Percentiles rank a stretch among this genome's conserved stretches.
Conservation (phyloP, 2,329 filamentous ascomycete genomes). For the Fusarium agapanthi region DNA sequence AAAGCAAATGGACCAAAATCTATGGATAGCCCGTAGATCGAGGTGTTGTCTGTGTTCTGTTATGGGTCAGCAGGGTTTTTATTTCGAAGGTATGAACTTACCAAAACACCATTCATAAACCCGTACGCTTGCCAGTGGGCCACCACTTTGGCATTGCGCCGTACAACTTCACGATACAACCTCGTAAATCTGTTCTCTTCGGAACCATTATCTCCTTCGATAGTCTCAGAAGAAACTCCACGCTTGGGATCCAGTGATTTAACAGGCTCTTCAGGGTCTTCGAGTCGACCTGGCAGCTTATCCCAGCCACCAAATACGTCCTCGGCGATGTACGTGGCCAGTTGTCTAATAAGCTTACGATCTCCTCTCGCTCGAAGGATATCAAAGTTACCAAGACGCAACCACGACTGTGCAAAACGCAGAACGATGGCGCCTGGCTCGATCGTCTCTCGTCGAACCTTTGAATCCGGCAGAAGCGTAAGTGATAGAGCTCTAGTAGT, state of each 20-base stretch:
- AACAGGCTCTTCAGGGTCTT: constrained; percentile 59
- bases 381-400: constrained; percentile 95
- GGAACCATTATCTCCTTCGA: constrained; percentile 73
- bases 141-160: constrained; percentile 86
- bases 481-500: constrained; percentile 87
- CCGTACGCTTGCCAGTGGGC: constrained; percentile 97
- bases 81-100: constrained; percentile 28
- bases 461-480: constrained; percentile 75
- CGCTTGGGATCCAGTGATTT: constrained; percentile 55
- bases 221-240: constrained; percentile 62
- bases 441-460: constrained; percentile 78
- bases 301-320: constrained; percentile 91
- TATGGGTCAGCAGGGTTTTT: constrained; percentile 30
- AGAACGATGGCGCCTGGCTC: constrained; percentile 94
- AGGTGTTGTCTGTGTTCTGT: constrained; percentile 94
- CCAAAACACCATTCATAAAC: constrained; percentile 97
- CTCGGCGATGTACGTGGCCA: constrained; percentile 86
- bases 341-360: constrained; percentile 73
- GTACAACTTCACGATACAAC: constrained; percentile 86
- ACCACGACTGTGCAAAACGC: constrained; percentile 90
- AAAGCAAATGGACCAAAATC: constrained; percentile 98
- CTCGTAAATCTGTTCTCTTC: constrained; percentile 88
- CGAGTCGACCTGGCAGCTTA: constrained; percentile 71
- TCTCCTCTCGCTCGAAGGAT: constrained; percentile 86
- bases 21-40: constrained; percentile 85